phyloP scores from a whole-genome alignment of 2,329 filamentous ascomycete species.

The Aspergillus luchuensis region DNA sequence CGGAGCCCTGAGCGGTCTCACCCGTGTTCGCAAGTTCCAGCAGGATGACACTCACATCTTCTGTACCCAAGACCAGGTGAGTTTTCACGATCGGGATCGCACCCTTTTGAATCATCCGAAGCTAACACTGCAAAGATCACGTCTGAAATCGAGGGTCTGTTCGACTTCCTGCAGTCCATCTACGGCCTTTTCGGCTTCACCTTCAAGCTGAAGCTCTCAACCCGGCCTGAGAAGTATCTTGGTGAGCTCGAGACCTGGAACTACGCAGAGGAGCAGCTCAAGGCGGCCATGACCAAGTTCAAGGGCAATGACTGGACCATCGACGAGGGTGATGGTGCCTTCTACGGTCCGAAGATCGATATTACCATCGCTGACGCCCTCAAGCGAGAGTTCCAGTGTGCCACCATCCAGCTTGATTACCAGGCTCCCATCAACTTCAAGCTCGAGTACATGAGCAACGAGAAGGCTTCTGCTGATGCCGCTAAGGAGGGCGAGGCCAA shows the following conservation, averaged over 20 bases:
- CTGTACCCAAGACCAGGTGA: constrained; percentile 75
- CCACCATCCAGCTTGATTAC: constrained; percentile 93
- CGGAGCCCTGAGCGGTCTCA: constrained; percentile 85
- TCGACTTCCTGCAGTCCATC: constrained; percentile 81
- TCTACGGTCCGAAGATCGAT: constrained; percentile 98
- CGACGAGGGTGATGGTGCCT: constrained; percentile 93
- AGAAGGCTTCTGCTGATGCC: constrained; percentile 49
- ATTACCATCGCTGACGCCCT: constrained; percentile 90
- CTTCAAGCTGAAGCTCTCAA: constrained; percentile 94
- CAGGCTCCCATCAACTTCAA: constrained; percentile 83
- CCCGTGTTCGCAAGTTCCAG: constrained; percentile 88
- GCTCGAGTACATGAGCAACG: constrained; percentile 79
- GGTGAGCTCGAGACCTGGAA: constrained; percentile 88
- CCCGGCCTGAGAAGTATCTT: constrained; percentile 83
- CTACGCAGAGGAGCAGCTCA: constrained; percentile 78
- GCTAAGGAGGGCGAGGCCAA: constrained; percentile 46
- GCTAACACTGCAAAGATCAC: constrained; percentile 51
- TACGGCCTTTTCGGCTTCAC: constrained; percentile 83
- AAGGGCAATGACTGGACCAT: constrained; percentile 77
- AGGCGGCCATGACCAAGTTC: constrained; percentile 78
- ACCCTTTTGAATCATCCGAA: not conserved
- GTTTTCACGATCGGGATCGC: not conserved
- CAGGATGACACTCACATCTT: constrained; percentile 98
- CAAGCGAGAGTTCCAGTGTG: constrained; percentile 81
- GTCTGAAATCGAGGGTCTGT: constrained; percentile 76